Evolutionary conservation across 345 rosid genomes (phyloP), one percentile per base, ranked within the genome.

Genomic region (Garcia nutans): DNA sequence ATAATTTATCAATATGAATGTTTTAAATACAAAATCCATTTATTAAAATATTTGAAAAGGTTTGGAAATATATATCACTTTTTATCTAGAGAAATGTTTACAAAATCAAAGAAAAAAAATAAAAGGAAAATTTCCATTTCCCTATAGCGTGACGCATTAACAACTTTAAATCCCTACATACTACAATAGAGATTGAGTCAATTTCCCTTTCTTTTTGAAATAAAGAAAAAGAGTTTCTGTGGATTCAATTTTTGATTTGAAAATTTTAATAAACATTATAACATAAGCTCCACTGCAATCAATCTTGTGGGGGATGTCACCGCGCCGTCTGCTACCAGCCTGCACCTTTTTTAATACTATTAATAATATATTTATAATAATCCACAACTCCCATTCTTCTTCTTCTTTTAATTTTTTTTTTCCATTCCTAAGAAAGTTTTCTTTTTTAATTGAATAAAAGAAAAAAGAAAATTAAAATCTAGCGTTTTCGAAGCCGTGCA

Each of bases 401-500:
- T 72, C 19, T 9, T 22, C 59, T 2, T 55, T 3, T 5, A 41
- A 20, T 59, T 7, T 65, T 70, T 60, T 58, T 16, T 20, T n/a
- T 26, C 9, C 8, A 0, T 15, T 11, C 45, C 10, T 47, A n/a
- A 37, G 41, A 37, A 37, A 37, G 6, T 37, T 37, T 33, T 33
- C 37, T 33, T 33, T 33, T 33, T 33, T 33, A 33, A 33, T 33
- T 33, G 3, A 33, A 1, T 1, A 33, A 33, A 33, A 33, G 5
- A 37, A 37, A 37, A 37, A 37, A 5, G 0, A 37, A 37, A 68
- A 72, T 72, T 72, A 80, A 68, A 80, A 80, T 76, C 83, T 68
- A 24, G 83, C 83, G 64, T 80, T 80, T 66, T 80, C 83, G 69
- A 80, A 80, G 65, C 83, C 83, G 79, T 80, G 83, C 69, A 81